Evolutionary conservation across 768 basidiomycete genomes (phyloP).

Genomic region (Imleria badia): DNA sequence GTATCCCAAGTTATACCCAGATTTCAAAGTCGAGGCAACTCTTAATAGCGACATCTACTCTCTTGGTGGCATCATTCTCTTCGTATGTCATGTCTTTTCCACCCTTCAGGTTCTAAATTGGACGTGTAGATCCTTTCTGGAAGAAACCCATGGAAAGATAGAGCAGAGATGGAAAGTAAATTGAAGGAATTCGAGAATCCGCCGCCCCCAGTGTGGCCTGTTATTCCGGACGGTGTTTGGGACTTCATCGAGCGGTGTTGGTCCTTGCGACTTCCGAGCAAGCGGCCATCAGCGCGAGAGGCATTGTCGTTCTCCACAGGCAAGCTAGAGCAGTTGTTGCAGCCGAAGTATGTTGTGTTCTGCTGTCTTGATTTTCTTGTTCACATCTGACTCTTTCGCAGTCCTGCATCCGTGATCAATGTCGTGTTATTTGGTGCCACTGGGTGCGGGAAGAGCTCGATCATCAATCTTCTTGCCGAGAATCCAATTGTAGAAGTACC

Average conservation of each 20-base stretch:
- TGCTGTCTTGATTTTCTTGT: neutral
- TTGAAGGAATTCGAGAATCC: too few relatives aligned
- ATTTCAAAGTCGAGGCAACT: neutral
- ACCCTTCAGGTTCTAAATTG: too few relatives aligned
- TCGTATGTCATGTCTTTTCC: too few relatives aligned
- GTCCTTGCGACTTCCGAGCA: neutral
- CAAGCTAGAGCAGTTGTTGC: neutral
- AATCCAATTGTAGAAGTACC: too few relatives aligned
- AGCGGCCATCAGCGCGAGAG: neutral
- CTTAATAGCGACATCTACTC: conserved; percentile 3
- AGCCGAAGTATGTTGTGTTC: neutral
- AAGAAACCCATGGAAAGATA: too few relatives aligned
- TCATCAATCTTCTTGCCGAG: too few relatives aligned
- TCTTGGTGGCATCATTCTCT: conserved; percentile 2
- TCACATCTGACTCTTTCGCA: neutral
- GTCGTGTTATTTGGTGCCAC: too few relatives aligned
- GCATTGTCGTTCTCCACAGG: neutral
- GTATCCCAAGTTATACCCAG: neutral
- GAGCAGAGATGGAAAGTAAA: too few relatives aligned
- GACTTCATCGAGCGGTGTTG: conserved; percentile 3
- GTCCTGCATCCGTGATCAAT: conserved; percentile 1
- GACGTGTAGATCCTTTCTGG: too few relatives aligned
- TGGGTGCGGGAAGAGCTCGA: too few relatives aligned
- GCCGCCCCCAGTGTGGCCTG: too few relatives aligned
- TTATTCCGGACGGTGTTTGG: neutral